These are phyloP conservation scores for Liquidambar formosana DNA, from an alignment of 164 flowering plant genomes.

Conservation along the genomic window DNA sequence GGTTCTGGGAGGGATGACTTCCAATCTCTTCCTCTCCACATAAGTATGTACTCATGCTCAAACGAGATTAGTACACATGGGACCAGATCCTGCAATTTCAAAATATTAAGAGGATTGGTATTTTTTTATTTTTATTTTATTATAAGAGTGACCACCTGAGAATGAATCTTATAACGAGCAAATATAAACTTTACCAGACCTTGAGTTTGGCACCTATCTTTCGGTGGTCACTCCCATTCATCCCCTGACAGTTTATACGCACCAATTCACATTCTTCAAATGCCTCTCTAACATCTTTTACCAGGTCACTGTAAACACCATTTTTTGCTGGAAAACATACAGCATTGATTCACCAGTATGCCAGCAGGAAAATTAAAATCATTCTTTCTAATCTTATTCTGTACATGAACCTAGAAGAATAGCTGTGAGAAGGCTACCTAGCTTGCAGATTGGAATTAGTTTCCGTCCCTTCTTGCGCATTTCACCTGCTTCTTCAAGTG, in stretches of 20 bases:
- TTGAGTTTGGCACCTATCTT: conserved; percentile 89
- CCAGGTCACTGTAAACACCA: conserved; percentile 74
- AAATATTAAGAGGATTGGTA: background rate
- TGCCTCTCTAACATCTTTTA: conserved; percentile 71
- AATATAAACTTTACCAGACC: conserved; percentile 33
- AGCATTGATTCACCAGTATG: conserved; percentile 4
- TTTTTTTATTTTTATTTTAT: background rate
- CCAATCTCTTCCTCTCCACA: conserved; percentile 93
- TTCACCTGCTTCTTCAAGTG: conserved; percentile 70
- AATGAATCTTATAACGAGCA: conserved; percentile 2
- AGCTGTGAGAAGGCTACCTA: conserved; percentile 47
- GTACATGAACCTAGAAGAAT: background rate
- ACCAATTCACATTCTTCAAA: conserved; percentile 94
- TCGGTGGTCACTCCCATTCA: conserved; percentile 73
- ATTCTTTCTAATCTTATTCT: background rate
- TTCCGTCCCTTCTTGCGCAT: conserved; percentile 77
- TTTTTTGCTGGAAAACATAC: conserved; percentile 57
- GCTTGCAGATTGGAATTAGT: conserved; percentile 79
- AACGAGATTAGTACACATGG: conserved; percentile 87
- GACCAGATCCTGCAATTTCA: conserved; percentile 74
- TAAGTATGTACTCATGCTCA: conserved; percentile 75
- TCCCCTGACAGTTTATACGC: conserved; percentile 76
- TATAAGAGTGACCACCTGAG: background rate
- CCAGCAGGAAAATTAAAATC: background rate
- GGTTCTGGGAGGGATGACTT: conserved; percentile 47